These are phyloP conservation scores for Ustilago xerochloae DNA, from an alignment of 1,284 basidiomycete species.

Conservation along the genomic window DNA sequence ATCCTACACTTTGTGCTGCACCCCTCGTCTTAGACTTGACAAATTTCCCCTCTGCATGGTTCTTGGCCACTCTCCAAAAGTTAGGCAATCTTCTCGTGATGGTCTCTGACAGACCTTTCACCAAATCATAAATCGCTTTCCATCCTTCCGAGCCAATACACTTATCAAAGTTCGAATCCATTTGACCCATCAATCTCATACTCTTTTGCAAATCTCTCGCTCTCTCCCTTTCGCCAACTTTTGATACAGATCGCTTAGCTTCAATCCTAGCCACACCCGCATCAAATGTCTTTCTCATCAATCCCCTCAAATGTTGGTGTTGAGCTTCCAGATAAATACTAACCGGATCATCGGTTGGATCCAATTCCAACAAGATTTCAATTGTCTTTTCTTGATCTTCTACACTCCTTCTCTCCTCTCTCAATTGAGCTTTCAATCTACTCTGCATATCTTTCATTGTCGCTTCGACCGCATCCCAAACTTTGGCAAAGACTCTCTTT, in stretches of 20 bases:
- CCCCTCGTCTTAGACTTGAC: slow-evolving; percentile 21
- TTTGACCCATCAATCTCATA: slow-evolving; percentile 54
- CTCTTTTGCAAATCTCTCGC: slow-evolving; percentile 66
- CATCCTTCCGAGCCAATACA: slow-evolving; percentile 71
- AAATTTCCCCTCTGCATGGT: slow-evolving; percentile 77
- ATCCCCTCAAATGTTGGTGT: slow-evolving; percentile 83
- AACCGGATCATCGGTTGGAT: slow-evolving; percentile 73
- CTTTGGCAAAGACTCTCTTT: slow-evolving; percentile 91
- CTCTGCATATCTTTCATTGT: slow-evolving; percentile 91
- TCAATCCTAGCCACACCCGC: slow-evolving; percentile 49
- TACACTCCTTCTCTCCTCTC: slow-evolving; percentile 80
- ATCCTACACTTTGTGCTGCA: slow-evolving; percentile 65
- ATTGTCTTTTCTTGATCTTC: slow-evolving; percentile 98
- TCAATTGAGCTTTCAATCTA: slow-evolving; percentile 80
- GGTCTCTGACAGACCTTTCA: slow-evolving; percentile 72
- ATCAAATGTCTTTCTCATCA: slow-evolving; percentile 79
- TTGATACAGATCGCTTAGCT: slow-evolving; percentile 9
- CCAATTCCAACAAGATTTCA: slow-evolving; percentile 73
- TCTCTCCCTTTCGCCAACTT: slow-evolving; percentile 75
- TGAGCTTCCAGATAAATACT: slow-evolving; percentile 96
- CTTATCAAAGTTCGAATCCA: slow-evolving; percentile 45
- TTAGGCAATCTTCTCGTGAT: slow-evolving; percentile 78
- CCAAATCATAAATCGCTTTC: slow-evolving; percentile 79
- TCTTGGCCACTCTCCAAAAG: slow-evolving; percentile 92
- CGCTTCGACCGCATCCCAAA: slow-evolving; percentile 94